phyloP scores from a whole-genome alignment of 2,329 filamentous ascomycete genomes.

The Pseudogymnoascus sp. region DNA sequence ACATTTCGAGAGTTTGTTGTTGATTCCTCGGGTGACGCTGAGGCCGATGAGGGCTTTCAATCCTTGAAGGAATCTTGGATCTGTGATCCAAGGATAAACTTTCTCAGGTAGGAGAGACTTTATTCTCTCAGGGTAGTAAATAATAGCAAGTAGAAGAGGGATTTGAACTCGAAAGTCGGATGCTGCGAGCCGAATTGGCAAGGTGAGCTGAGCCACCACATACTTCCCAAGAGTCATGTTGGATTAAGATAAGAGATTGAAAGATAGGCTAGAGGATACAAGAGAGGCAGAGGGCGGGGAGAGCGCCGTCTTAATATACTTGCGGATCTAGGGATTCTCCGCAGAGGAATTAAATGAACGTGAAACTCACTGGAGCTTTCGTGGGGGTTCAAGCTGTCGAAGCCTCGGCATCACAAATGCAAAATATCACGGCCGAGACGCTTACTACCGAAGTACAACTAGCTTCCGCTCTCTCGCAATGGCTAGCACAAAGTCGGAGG shows the following conservation, averaged over 20 bases:
- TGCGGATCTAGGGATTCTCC: not conserved
- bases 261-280: not conserved
- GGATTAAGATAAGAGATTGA: not conserved
- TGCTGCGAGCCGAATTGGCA: not conserved
- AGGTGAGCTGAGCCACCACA: not conserved
- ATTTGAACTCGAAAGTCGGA: constrained; percentile 17
- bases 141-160: not conserved
- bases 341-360: not conserved
- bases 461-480: no score
- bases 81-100: not conserved
- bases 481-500: no score
- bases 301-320: not conserved
- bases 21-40: constrained; percentile 32
- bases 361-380: not conserved
- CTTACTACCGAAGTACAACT: no score
- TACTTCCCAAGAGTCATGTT: not conserved
- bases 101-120: not conserved
- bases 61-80: not conserved
- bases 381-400: not conserved
- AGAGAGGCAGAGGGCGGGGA: not conserved
- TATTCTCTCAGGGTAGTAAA: not conserved
- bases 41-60: not conserved
- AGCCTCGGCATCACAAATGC: not conserved
- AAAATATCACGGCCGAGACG: no score
- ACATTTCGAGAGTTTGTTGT: constrained; percentile 42